phyloP scores from a whole-genome alignment of 352 stramenopile genomes.

The Plasmopara halstedii region DNA sequence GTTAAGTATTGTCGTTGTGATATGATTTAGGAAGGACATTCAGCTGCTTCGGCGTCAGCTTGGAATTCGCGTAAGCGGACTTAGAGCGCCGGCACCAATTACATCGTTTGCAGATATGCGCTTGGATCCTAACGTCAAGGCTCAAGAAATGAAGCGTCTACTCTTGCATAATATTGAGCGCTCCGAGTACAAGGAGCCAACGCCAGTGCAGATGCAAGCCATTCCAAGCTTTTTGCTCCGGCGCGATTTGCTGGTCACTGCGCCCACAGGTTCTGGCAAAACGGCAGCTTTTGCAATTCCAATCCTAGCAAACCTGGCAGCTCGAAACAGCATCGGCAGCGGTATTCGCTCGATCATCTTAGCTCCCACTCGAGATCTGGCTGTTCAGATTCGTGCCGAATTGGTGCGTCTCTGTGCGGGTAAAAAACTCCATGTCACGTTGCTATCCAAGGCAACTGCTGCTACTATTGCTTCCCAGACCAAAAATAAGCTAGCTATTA shows the following conservation, averaged over 20 bases:
- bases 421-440: constrained; percentile 79
- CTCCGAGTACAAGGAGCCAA: constrained; percentile 97
- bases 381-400: constrained; percentile 95
- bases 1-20: constrained; percentile 1
- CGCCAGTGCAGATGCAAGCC: constrained; percentile 98
- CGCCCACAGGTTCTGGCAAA: constrained; percentile 97
- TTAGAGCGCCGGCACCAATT: constrained; percentile 60
- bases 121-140: constrained; percentile 28
- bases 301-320: constrained; percentile 72
- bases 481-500: constrained; percentile 75
- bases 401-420: constrained; percentile 86
- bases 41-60: constrained; percentile 68
- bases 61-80: constrained; percentile 68
- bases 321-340: constrained; percentile 13
- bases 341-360: constrained; percentile 92
- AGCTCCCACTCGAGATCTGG: constrained; percentile 95
- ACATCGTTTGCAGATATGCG: constrained; percentile 70
- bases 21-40: constrained; percentile 37
- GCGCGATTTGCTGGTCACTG: constrained; percentile 93
- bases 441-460: constrained; percentile 92
- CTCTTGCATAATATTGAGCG: constrained; percentile 78
- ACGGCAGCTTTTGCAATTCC: constrained; percentile 97
- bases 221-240: constrained; percentile 85
- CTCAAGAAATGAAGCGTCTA: constrained; percentile 54
- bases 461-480: constrained; percentile 60